Conservation (phyloP, 2,329 filamentous ascomycete genomes). For the Epichloe coenophiala region DNA sequence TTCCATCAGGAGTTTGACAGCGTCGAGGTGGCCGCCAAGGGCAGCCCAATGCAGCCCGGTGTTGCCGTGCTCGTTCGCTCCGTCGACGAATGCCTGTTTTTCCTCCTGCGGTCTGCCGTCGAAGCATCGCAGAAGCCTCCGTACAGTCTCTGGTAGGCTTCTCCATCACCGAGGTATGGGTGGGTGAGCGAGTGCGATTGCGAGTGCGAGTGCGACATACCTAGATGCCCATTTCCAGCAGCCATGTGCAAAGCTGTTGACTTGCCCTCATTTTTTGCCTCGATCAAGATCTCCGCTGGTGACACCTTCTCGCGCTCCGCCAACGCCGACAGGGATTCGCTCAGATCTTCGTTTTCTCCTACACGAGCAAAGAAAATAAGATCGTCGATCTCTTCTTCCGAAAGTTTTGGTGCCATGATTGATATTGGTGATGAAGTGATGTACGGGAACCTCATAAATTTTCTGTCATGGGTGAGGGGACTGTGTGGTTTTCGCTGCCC, state of each 20-base stretch:
- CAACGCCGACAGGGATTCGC: constrained; percentile 42
- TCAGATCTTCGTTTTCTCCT: constrained; percentile 61
- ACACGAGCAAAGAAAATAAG: constrained; percentile 75
- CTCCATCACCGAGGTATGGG: neutral
- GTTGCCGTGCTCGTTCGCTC: constrained; percentile 70
- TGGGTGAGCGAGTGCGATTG: no score
- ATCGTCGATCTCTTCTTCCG: constrained; percentile 78
- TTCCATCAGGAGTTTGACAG: constrained; percentile 64
- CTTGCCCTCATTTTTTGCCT: constrained; percentile 59
- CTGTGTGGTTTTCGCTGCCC: constrained; percentile 19
- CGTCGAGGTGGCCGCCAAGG: constrained; percentile 71
- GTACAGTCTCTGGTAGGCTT: constrained; percentile 28
- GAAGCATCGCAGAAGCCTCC: constrained; percentile 29
- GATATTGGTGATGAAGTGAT: constrained; percentile 1
- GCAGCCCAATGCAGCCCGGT: constrained; percentile 91
- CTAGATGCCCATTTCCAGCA: constrained; percentile 74
- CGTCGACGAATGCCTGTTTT: constrained; percentile 45
- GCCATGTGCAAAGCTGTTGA: constrained; percentile 87
- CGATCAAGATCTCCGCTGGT: constrained; percentile 50
- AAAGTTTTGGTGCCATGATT: constrained; percentile 39
- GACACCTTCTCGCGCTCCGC: constrained; percentile 46
- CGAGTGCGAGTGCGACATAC: constrained; percentile 32
- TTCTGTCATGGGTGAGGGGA: constrained; percentile 21
- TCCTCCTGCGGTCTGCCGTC: constrained; percentile 24
- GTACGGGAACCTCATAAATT: constrained; percentile 14